These are phyloP conservation scores for Colletotrichum zoysiae DNA, from an alignment of 2,329 filamentous ascomycete species.

Conservation along the genomic window DNA sequence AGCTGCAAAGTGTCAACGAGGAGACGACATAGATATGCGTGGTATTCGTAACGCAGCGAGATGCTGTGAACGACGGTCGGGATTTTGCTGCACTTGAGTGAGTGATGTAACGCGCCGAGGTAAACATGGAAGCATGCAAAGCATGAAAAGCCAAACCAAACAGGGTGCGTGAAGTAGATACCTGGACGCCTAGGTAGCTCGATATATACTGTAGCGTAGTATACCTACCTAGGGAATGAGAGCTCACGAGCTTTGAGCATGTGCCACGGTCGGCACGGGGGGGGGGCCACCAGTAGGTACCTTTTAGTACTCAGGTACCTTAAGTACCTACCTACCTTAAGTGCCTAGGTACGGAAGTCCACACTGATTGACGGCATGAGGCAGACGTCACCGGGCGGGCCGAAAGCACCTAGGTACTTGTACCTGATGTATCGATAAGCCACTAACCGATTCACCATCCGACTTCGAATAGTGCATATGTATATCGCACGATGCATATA, in stretches of 20 bases:
- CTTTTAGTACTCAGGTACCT: background rate
- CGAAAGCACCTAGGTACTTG: background rate
- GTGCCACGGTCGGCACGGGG: constrained; percentile 33
- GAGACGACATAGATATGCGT: background rate
- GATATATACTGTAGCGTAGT: background rate
- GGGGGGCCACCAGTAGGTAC: background rate
- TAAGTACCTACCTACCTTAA: background rate
- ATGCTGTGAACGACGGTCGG: background rate
- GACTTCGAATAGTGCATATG: background rate
- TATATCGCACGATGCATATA: background rate
- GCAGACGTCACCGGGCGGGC: constrained; percentile 27
- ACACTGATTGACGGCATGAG: background rate
- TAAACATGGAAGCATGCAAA: background rate
- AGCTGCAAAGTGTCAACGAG: constrained; percentile 1
- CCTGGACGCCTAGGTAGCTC: background rate
- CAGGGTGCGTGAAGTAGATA: background rate
- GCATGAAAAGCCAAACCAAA: background rate
- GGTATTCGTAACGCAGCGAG: background rate
- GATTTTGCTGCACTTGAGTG: background rate
- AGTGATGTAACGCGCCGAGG: background rate
- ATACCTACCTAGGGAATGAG: background rate
- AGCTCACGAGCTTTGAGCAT: constrained; percentile 42
- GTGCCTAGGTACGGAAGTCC: background rate
- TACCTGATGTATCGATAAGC: constrained; percentile 3
- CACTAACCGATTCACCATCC: background rate